A percentile compares a stretch with the other conserved stretches of the same genome.
phyloP scores from a whole-genome alignment of 352 stramenopile species.

The Globisporangium rhizosaccharum region DNA sequence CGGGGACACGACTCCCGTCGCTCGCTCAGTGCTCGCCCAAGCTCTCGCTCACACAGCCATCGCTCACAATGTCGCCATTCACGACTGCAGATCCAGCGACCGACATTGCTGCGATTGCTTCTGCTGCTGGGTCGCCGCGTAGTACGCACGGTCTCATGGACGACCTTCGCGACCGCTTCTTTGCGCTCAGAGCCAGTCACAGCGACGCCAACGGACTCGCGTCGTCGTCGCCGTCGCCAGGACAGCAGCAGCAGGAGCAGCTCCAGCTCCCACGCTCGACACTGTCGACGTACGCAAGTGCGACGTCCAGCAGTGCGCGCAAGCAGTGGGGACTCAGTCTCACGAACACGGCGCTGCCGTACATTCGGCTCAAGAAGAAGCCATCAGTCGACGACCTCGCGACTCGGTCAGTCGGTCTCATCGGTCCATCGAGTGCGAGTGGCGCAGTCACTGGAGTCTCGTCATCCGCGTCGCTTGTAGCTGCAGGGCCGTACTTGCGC shows the following conservation, averaged over 20 bases:
- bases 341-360: conserved; percentile 50
- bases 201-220: too few species aligned
- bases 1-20: neutral
- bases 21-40: conserved; percentile 7
- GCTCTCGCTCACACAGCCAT: conserved; percentile 2
- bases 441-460: neutral
- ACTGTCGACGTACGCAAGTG: neutral
- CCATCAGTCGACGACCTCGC: conserved; percentile 17
- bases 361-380: conserved; percentile 73
- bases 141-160: conserved; percentile 21
- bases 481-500: conserved; percentile 61
- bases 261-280: neutral
- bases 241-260: neutral
- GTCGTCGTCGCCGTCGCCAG: neutral
- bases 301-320: conserved; percentile 6
- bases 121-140: neutral
- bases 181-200: conserved; percentile 9
- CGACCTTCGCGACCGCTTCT: conserved; percentile 26
- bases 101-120: neutral
- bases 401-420: neutral
- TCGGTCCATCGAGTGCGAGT: neutral
- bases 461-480: conserved; percentile 7
- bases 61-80: neutral
- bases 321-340: conserved; percentile 57
- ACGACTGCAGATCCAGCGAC: too few species aligned